Percentiles rank a stretch among this genome's conserved stretches.
Conservation (phyloP, 352 stramenopile genomes). For the Phytophthora pini region DNA sequence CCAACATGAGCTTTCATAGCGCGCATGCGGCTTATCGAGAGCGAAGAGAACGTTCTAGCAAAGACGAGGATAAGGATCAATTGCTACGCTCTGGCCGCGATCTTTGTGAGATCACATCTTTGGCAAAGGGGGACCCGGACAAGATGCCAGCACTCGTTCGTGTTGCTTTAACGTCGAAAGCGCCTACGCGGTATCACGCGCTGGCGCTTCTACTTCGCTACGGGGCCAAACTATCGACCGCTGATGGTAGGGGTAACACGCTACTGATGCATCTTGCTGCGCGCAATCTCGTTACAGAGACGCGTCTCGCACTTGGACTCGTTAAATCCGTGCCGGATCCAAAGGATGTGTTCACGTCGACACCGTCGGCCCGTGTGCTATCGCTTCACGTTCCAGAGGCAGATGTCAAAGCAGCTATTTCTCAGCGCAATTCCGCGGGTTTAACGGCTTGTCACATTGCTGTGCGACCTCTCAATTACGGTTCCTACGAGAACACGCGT, state of each 20-base stretch:
- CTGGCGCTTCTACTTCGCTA: constrained; percentile 67
- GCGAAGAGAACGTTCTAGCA: not conserved
- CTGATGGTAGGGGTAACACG: constrained; percentile 64
- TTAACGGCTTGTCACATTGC: constrained; percentile 66
- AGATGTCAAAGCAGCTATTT: constrained; percentile 54
- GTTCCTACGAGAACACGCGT: constrained; percentile 69
- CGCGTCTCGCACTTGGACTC: constrained; percentile 54
- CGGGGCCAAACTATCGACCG: constrained; percentile 53
- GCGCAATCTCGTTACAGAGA: constrained; percentile 55
- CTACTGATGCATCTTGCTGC: constrained; percentile 67
- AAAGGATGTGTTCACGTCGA: constrained; percentile 33
- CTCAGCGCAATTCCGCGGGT: constrained; percentile 45
- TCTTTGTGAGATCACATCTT: constrained; percentile 50
- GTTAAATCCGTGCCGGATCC: constrained; percentile 51
- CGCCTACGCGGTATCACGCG: constrained; percentile 37
- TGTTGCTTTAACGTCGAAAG: constrained; percentile 43
- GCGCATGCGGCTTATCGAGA: constrained; percentile 14
- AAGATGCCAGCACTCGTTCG: constrained; percentile 58
- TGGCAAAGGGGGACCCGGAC: constrained; percentile 25
- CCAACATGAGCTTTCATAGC: constrained; percentile 56
- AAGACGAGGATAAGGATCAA: constrained; percentile 14
- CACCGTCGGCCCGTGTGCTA: constrained; percentile 37
- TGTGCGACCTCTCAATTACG: constrained; percentile 63
- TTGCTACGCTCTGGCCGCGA: constrained; percentile 33
- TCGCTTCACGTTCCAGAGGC: constrained; percentile 50